Conservation (phyloP, 495 filamentous ascomycete genomes). For the Daldinia concentrica region DNA sequence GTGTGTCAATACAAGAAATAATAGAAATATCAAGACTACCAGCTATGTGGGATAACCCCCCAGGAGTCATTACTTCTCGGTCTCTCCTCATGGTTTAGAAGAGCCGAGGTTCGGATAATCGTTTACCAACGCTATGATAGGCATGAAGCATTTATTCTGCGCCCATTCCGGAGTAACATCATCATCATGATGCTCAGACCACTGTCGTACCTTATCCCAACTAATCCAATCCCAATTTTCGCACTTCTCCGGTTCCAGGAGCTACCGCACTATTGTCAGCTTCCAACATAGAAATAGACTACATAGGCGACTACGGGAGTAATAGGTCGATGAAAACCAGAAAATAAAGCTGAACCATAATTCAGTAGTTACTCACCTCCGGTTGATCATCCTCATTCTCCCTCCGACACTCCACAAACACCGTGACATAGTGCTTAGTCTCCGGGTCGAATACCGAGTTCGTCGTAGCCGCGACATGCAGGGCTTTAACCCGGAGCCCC, state of each 20-base stretch:
- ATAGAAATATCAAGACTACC: background rate
- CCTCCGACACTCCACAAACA: conserved; percentile 63
- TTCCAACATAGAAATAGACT: background rate
- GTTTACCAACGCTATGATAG: conserved; percentile 61
- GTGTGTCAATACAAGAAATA: background rate
- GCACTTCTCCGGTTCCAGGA: conserved; percentile 73
- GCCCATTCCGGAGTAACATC: conserved; percentile 41
- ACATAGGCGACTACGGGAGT: too few relatives aligned
- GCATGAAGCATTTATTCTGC: conserved; percentile 61
- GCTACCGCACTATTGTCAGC: conserved; percentile 48
- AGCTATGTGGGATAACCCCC: background rate
- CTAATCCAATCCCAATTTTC: conserved; percentile 68
- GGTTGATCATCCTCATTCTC: conserved; percentile 57
- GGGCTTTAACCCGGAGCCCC: conserved; percentile 59
- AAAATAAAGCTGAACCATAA: conserved; percentile 3
- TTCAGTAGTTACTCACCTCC: conserved; percentile 53
- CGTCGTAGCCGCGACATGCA: conserved; percentile 63
- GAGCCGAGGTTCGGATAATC: conserved; percentile 52
- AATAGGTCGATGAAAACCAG: background rate
- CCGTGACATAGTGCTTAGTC: conserved; percentile 71
- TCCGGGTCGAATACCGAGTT: conserved; percentile 65
- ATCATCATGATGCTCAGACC: conserved; percentile 42
- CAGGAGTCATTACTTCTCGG: too few relatives aligned
- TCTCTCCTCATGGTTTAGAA: background rate
- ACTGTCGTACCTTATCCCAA: conserved; percentile 57